A percentile compares a stretch with the other conserved stretches of the same genome.
Conservation (phyloP, 257 asterid genomes). For the Leonotis leonurus region DNA sequence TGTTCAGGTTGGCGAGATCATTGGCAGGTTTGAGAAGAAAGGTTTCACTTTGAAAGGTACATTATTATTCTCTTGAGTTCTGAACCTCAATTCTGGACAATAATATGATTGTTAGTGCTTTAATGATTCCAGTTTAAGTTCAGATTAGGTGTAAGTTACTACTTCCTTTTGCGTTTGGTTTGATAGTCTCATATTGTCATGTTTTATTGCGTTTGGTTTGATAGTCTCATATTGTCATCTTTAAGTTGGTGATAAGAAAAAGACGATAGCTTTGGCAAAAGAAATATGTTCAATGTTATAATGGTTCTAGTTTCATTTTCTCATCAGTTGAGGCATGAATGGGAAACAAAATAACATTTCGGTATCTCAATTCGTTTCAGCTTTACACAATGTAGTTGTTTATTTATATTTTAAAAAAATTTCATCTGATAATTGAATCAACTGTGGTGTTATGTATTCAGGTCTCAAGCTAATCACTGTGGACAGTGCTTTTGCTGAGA, state of each 20-base stretch:
- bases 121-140: not conserved
- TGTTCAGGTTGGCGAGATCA: conserved; percentile 43
- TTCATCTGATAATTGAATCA: too few species aligned
- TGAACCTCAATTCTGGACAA: not conserved
- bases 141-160: too few species aligned
- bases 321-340: not conserved
- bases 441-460: not conserved
- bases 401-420: too few species aligned
- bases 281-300: not conserved
- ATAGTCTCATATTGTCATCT: too few species aligned
- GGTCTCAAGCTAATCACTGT: conserved; percentile 56
- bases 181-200: too few species aligned
- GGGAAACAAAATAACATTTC: not conserved
- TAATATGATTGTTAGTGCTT: not conserved
- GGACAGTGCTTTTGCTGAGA: conserved; percentile 84
- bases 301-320: not conserved
- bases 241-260: too few species aligned
- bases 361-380: not conserved
- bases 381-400: not conserved
- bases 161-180: too few species aligned
- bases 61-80: not conserved
- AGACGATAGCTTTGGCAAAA: not conserved
- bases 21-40: conserved; percentile 58
- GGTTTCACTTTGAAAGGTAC: too few species aligned
- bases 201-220: too few species aligned